Evolutionary conservation across 1,139 yeast species (phyloP).

Genomic region (Pichia sp.): DNA sequence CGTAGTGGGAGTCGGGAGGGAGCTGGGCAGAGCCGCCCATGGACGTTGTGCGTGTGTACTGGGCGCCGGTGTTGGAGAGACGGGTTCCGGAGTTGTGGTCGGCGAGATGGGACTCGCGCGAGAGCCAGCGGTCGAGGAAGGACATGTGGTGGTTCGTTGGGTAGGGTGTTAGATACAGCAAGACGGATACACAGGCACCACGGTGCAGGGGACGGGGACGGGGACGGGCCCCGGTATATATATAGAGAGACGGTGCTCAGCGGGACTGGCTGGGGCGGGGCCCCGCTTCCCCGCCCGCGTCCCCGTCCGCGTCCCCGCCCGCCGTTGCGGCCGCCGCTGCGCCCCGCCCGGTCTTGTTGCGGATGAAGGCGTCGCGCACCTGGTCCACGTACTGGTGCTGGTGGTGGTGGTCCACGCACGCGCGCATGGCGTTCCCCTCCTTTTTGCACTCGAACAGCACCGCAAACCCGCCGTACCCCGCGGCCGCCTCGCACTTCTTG

Average conservation of each 20-base stretch:
- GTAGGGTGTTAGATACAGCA: too few relatives aligned
- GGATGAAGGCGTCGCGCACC: constrained; percentile 60
- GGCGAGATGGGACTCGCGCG: constrained; percentile 15
- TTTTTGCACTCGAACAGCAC: constrained; percentile 49
- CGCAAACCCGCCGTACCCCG: constrained; percentile 49
- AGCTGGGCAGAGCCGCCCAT: background rate
- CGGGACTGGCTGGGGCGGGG: too few relatives aligned
- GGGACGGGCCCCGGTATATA: background rate
- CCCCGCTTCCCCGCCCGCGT: background rate
- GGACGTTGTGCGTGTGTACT: constrained; percentile 14
- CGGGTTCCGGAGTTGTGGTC: constrained; percentile 17
- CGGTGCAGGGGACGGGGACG: too few relatives aligned
- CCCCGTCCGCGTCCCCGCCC: background rate
- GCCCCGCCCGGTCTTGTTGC: constrained; percentile 43
- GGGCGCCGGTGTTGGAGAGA: constrained; percentile 25
- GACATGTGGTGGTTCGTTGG: constrained; percentile 18
- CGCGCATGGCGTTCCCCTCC: constrained; percentile 54
- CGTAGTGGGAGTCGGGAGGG: background rate
- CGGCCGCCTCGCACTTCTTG: constrained; percentile 47
- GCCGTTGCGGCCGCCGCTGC: too few relatives aligned
- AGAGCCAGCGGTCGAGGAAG: constrained; percentile 31
- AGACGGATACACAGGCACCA: too few relatives aligned
- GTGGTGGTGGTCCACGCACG: constrained; percentile 66
- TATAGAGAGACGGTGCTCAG: too few relatives aligned
- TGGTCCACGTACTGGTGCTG: constrained; percentile 61